Evolutionary conservation across 495 filamentous ascomycete species (phyloP).

Genomic region (Collariella sp.): DNA sequence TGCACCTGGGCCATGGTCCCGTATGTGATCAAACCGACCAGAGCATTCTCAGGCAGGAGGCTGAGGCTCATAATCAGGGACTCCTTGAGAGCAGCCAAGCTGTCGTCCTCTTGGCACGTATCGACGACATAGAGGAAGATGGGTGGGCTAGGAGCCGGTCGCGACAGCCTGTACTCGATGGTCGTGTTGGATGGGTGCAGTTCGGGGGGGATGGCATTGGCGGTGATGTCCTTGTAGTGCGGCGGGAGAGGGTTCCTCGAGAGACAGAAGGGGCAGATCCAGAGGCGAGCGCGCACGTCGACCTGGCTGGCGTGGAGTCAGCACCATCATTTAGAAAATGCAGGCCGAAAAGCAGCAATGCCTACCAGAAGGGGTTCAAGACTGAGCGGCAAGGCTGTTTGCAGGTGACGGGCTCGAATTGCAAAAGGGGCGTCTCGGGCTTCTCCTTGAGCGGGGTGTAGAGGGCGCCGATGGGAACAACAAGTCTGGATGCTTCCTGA

Average conservation of each 20-base stretch:
- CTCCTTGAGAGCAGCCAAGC: slow-evolving; percentile 89
- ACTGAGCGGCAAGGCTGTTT: slow-evolving; percentile 94
- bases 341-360: background rate
- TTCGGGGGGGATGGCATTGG: slow-evolving; percentile 90
- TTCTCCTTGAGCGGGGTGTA: slow-evolving; percentile 97
- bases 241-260: slow-evolving; percentile 90
- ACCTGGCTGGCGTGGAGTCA: slow-evolving; percentile 60
- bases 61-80: slow-evolving; percentile 96
- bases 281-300: slow-evolving; percentile 85
- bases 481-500: slow-evolving; percentile 91
- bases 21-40: slow-evolving; percentile 92
- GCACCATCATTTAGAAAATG: slow-evolving; percentile 11
- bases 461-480: slow-evolving; percentile 92
- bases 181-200: slow-evolving; percentile 90
- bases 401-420: slow-evolving; percentile 97
- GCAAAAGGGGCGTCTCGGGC: slow-evolving; percentile 76
- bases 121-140: slow-evolving; percentile 98
- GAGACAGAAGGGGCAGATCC: slow-evolving; percentile 98
- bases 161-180: slow-evolving; percentile 91
- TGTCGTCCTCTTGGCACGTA: slow-evolving; percentile 98
- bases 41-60: slow-evolving; percentile 81
- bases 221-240: slow-evolving; percentile 98
- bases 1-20: slow-evolving; percentile 99
- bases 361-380: slow-evolving; percentile 91
- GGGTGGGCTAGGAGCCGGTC: slow-evolving; percentile 86